Conservation (phyloP, 805 yeast genomes). For the Nakazawaea ernobii region DNA sequence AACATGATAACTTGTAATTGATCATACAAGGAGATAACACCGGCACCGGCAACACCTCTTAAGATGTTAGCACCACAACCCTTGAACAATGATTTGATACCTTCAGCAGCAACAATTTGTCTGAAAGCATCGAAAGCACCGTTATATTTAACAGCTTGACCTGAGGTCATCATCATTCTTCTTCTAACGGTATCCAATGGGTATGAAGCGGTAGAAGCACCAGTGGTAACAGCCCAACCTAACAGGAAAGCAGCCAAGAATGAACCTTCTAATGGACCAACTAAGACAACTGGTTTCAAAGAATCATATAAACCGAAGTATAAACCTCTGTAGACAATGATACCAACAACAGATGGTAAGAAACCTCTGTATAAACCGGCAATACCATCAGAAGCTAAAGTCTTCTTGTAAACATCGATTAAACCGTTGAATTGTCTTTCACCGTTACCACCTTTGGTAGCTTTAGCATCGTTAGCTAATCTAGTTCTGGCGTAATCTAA, state of each 20-base stretch:
- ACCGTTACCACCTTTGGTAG: slow-evolving; percentile 69
- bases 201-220: slow-evolving; percentile 98
- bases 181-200: slow-evolving; percentile 99
- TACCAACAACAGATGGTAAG: slow-evolving; percentile 97
- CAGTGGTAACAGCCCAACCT: slow-evolving; percentile 98
- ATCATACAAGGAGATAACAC: slow-evolving; percentile 97
- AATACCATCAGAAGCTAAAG: slow-evolving; percentile 91
- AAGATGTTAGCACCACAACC: slow-evolving; percentile 99
- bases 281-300: slow-evolving; percentile 88
- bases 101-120: slow-evolving; percentile 93
- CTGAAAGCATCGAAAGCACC: slow-evolving; percentile 93
- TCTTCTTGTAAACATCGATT: slow-evolving; percentile 93
- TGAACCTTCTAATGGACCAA: slow-evolving; percentile 91
- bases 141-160: slow-evolving; percentile 94
- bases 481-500: slow-evolving; percentile 98
- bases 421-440: slow-evolving; percentile 97
- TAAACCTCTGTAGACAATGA: slow-evolving; percentile 97
- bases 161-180: slow-evolving; percentile 99
- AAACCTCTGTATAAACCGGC: slow-evolving; percentile 99
- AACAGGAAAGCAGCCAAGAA: slow-evolving; percentile 93
- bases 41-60: slow-evolving; percentile 99
- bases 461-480: slow-evolving; percentile 97
- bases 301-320: slow-evolving; percentile 98
- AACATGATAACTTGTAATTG: slow-evolving; percentile 91
- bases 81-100: slow-evolving; percentile 89